A percentile compares a stretch with the other conserved stretches of the same genome.
Evolutionary conservation across 2,329 filamentous ascomycete genomes (phyloP).

Genomic region (Ambrosiella beaveri): DNA sequence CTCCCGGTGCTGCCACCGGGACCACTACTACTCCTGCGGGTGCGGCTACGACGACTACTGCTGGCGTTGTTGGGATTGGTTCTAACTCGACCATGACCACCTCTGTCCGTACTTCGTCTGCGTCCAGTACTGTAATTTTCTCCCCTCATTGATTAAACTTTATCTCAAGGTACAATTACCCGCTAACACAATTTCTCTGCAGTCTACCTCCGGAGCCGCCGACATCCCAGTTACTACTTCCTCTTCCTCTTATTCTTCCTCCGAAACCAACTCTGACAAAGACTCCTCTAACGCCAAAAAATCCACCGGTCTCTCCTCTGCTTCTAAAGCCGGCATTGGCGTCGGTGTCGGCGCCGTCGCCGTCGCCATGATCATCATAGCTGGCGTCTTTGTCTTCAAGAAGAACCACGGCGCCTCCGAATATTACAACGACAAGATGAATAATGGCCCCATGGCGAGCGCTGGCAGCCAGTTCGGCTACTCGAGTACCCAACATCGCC

Average conservation of each 20-base stretch:
- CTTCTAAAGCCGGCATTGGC: constrained; percentile 31
- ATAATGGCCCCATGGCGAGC: constrained; percentile 32
- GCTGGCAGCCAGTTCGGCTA: constrained; percentile 22
- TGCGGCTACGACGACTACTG: neutral
- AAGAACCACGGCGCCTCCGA: constrained; percentile 15
- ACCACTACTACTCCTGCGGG: neutral
- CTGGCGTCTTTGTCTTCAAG: constrained; percentile 24
- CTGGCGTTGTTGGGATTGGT: constrained; percentile 5
- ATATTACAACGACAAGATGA: constrained; percentile 8
- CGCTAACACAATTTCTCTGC: neutral
- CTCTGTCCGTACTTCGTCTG: constrained; percentile 3
- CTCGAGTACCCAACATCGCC: constrained; percentile 9
- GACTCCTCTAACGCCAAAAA: constrained; percentile 10
- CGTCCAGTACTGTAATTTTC: constrained; percentile 1
- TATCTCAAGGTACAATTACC: neutral
- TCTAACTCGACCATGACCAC: constrained; percentile 11
- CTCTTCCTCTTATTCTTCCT: neutral
- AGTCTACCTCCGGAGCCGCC: neutral
- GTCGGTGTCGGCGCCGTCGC: constrained; percentile 20
- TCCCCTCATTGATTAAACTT: neutral
- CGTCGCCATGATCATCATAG: constrained; percentile 21
- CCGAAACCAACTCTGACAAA: constrained; percentile 4
- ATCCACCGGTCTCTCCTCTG: constrained; percentile 22
- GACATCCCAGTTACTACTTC: constrained; percentile 1
- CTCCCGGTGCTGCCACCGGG: neutral